phyloP scores from a whole-genome alignment of 768 basidiomycete species.

The Calocybe indica region DNA sequence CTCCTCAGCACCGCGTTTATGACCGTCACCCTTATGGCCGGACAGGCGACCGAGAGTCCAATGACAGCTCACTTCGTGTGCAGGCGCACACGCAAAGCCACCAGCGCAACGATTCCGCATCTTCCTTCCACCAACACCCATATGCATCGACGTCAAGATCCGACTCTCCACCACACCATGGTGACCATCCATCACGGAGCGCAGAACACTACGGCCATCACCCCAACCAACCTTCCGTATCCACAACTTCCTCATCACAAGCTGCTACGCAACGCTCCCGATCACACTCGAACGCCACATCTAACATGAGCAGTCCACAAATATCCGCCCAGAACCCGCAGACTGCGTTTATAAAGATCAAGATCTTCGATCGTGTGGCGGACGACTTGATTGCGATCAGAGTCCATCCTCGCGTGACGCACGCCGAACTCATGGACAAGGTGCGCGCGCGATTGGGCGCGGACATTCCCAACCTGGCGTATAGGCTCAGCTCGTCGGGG shows the following conservation, averaged over 20 bases:
- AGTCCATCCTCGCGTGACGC: constrained; percentile 88
- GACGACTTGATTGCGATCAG: constrained; percentile 97
- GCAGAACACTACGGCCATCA: constrained; percentile 16
- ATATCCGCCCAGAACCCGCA: constrained; percentile 77
- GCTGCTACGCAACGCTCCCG: constrained; percentile 48
- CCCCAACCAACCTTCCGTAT: constrained; percentile 29
- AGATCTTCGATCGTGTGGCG: constrained; percentile 89
- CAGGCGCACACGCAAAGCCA: constrained; percentile 42
- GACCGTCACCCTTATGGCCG: constrained; percentile 36
- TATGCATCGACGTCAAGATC: constrained; percentile 38
- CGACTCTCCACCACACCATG: constrained; percentile 29
- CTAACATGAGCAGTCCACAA: constrained; percentile 58
- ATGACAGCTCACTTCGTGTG: constrained; percentile 33
- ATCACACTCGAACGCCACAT: constrained; percentile 47
- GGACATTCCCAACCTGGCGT: constrained; percentile 62
- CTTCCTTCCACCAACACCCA: constrained; percentile 39
- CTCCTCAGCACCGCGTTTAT: constrained; percentile 31
- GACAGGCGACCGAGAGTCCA: constrained; percentile 27
- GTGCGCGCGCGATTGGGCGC: constrained; percentile 81
- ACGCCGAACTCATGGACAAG: constrained; percentile 85
- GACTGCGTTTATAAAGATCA: constrained; percentile 94
- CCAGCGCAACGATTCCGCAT: constrained; percentile 42
- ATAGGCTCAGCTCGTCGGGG: constrained; percentile 67
- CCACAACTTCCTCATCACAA: constrained; percentile 51
- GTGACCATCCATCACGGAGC: constrained; percentile 17